Conservation (phyloP, 1,284 basidiomycete genomes). For the Xanthoconium separans region DNA sequence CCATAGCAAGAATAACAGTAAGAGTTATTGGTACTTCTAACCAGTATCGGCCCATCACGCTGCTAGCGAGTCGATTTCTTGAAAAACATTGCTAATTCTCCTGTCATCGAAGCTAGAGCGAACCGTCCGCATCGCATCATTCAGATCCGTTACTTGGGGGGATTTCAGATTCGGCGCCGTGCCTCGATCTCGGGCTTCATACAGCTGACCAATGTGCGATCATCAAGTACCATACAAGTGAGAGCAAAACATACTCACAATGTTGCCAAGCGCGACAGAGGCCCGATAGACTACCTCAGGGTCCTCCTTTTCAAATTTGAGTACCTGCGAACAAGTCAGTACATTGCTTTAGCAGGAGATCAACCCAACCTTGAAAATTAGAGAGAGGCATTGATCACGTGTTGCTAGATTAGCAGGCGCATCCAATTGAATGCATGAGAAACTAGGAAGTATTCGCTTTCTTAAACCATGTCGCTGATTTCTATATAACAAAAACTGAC, state of each 20-base stretch:
- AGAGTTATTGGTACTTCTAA: neutral
- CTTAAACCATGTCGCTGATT: slow-evolving; percentile 7
- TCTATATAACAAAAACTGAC: slow-evolving; percentile 41
- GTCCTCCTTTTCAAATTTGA: slow-evolving; percentile 70
- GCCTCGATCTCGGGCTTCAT: slow-evolving; percentile 42
- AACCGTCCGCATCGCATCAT: slow-evolving; percentile 40
- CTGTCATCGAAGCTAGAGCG: slow-evolving; percentile 53
- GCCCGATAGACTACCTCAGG: slow-evolving; percentile 84
- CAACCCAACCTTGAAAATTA: slow-evolving; percentile 48
- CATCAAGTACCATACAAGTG: neutral
- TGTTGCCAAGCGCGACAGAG: slow-evolving; percentile 86
- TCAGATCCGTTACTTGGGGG: slow-evolving; percentile 36
- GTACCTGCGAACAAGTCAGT: slow-evolving; percentile 44
- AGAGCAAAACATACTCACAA: slow-evolving; percentile 50
- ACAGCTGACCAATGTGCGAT: slow-evolving; percentile 39
- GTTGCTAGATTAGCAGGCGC: slow-evolving; percentile 37
- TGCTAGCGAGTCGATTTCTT: slow-evolving; percentile 45
- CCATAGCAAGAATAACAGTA: no score
- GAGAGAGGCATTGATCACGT: slow-evolving; percentile 39
- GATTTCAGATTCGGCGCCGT: slow-evolving; percentile 39
- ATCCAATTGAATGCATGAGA: slow-evolving; percentile 58
- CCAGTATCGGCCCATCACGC: neutral
- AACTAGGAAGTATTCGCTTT: slow-evolving; percentile 37
- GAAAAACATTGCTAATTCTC: slow-evolving; percentile 50
- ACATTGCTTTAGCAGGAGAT: slow-evolving; percentile 4